Evolutionary conservation across 106 monocot species (phyloP), one percentile per base, ranked within the genome.

Genomic region (Acorus calamus): DNA sequence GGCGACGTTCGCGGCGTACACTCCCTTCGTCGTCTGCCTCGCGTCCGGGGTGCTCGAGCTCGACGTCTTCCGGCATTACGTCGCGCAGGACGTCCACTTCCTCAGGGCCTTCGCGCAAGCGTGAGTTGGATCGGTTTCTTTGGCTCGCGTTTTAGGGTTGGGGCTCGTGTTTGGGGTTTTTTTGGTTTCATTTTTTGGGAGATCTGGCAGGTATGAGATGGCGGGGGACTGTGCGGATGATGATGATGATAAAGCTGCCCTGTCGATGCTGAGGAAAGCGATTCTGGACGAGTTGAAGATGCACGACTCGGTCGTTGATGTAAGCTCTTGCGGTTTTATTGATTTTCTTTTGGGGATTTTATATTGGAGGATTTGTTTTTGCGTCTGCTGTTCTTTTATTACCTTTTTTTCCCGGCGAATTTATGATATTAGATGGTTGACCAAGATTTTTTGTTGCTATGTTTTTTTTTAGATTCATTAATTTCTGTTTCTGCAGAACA

Each of bases 201-300:
- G 48, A 41, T 75, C 63, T 63, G 28, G 28, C 28, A 98, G 96
- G 49, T 98, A 98, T 67, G 96, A 98, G 57, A 80, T 83, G 71
- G 91, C 96, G 5, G 85, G 80, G 49, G 83, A 87, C 6, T 98
- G 76, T 68, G 82, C 96, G 3, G 96, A 98, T 48, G 96, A 98
- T 65, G 96, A 91, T 43, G 96, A 98, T 45, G 84, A 57, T 4
- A 84, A 77, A 65, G 71, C 52, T 44, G 64, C 69, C 4, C 81
- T 98, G 42, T 51, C 49, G 62, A 73, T 76, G 53, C 71, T 88
- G 50, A 78, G 72, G 68, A 83, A 78, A 52, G 59, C 68, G 46
- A 52, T 77, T 14, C 11, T 78, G 28, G 70, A 66, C 11, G 85
- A 79, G 47, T 79, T 85, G 52, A 83, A 81, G 53, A 62, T 77